A percentile compares a stretch with the other conserved stretches of the same genome.
Conservation (phyloP, 352 stramenopile genomes). For the Globisporangium viniferum region DNA sequence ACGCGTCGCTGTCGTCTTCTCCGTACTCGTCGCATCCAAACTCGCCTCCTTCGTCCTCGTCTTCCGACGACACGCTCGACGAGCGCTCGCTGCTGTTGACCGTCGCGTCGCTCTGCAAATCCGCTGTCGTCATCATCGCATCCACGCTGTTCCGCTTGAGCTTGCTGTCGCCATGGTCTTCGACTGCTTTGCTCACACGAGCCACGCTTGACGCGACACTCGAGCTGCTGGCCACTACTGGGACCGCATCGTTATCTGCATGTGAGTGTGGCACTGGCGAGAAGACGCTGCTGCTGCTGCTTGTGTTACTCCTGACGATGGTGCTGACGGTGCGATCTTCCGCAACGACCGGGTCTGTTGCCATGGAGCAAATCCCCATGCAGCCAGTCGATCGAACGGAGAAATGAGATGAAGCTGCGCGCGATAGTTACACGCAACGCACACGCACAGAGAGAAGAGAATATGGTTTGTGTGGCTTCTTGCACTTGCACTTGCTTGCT, state of each 20-base stretch:
- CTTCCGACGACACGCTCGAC: constrained; percentile 11
- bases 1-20: constrained; percentile 1
- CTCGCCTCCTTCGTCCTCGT: neutral
- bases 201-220: neutral
- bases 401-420: neutral
- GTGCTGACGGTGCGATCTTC: constrained; percentile 9
- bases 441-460: neutral
- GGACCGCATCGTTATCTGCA: neutral
- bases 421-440: neutral
- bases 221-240: neutral
- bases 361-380: constrained; percentile 12
- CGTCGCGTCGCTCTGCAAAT: constrained; percentile 14
- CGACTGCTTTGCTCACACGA: neutral
- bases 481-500: neutral
- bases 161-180: neutral
- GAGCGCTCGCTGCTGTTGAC: constrained; percentile 19
- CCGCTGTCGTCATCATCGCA: neutral
- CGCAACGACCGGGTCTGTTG: constrained; percentile 5
- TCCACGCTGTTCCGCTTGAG: neutral
- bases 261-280: neutral
- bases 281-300: neutral
- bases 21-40: constrained; percentile 18
- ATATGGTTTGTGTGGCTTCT: neutral
- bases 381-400: constrained; percentile 5
- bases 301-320: neutral